Conservation (phyloP, 257 asterid species). For the Echium plantagineum region DNA sequence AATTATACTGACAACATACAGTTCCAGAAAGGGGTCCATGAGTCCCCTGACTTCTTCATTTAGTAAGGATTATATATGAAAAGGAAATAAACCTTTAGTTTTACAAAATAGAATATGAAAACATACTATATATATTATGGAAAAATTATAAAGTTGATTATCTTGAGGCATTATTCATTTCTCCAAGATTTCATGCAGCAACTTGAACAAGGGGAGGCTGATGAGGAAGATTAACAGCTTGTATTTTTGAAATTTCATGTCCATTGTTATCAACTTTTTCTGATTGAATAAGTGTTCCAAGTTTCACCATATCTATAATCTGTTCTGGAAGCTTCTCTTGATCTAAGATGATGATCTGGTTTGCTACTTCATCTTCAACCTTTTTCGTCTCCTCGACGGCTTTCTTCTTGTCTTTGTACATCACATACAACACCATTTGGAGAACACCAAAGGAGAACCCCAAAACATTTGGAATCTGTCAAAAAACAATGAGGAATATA, state of each 20-base stretch:
- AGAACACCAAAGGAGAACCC: constrained; percentile 54
- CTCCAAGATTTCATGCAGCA: not conserved
- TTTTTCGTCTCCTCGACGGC: constrained; percentile 7
- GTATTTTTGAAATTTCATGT: not conserved
- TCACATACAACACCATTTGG: constrained; percentile 42
- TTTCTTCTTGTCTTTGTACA: constrained; percentile 27
- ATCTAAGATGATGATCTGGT: constrained; percentile 22
- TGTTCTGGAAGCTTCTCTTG: constrained; percentile 21
- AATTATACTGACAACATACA: not conserved
- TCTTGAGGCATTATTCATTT: not conserved
- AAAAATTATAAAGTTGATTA: no score
- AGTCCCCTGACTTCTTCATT: not conserved
- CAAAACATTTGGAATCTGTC: constrained; percentile 53
- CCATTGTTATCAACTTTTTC: constrained; percentile 15
- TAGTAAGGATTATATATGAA: not conserved
- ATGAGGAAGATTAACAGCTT: not conserved
- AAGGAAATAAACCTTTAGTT: not conserved
- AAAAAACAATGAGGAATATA: not conserved
- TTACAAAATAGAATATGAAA: not conserved
- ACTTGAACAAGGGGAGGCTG: not conserved
- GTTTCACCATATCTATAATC: constrained; percentile 26
- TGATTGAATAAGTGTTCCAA: constrained; percentile 14
- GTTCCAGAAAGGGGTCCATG: not conserved
- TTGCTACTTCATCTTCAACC: constrained; percentile 19
- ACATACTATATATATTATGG: no score